Conservation (phyloP, 768 basidiomycete genomes). For the Tulasnella sp. region DNA sequence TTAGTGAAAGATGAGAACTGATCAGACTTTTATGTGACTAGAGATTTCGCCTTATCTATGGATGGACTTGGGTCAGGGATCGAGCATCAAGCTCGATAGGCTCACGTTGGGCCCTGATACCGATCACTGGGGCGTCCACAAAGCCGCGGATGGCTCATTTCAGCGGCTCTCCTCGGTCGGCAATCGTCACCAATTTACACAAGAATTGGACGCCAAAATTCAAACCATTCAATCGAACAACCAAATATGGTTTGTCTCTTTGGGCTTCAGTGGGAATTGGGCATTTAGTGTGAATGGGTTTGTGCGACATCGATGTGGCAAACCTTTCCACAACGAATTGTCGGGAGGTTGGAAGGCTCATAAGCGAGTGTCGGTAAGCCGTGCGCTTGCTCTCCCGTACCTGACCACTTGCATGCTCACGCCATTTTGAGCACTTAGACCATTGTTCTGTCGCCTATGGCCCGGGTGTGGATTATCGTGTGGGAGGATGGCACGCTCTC, state of each 20-base stretch:
- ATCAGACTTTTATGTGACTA: neutral
- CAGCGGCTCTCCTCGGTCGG: neutral
- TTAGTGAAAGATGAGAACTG: neutral
- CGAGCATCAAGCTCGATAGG: neutral
- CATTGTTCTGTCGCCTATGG: neutral
- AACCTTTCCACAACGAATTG: neutral
- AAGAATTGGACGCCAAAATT: neutral
- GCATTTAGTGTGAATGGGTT: neutral
- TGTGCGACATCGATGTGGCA: neutral
- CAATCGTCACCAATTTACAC: neutral
- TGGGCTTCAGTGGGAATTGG: neutral
- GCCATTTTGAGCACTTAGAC: neutral
- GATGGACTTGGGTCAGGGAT: neutral
- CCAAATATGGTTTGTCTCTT: neutral
- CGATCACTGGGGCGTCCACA: neutral
- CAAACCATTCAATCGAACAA: neutral
- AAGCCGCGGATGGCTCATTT: neutral
- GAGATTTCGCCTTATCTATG: conserved; percentile 6
- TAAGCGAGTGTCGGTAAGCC: neutral
- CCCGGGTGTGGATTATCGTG: conserved; percentile 3
- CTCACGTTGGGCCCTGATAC: neutral
- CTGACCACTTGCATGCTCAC: no score
- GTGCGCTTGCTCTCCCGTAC: no score
- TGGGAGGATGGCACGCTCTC: neutral
- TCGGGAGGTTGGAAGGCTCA: neutral